Evolutionary conservation across 1,284 basidiomycete genomes (phyloP).

Genomic region (Ustilago loliicola): DNA sequence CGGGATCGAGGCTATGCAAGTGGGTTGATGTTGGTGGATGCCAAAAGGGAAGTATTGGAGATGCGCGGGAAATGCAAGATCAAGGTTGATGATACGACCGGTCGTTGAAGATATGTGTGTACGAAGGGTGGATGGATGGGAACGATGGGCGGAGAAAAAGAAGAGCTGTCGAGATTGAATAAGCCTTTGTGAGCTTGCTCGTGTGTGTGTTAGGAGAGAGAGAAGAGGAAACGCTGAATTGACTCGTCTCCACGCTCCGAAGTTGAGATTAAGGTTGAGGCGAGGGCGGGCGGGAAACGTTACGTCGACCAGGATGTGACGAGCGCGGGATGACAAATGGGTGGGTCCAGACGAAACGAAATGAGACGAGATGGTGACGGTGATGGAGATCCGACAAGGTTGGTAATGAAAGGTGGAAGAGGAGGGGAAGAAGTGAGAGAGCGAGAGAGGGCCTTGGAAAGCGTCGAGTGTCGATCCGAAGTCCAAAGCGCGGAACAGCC

Average conservation of each 20-base stretch:
- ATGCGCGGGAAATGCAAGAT: neutral
- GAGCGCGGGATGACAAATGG: neutral
- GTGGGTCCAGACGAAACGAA: neutral
- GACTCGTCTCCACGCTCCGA: conserved; percentile 6
- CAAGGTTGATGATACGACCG: conserved; percentile 6
- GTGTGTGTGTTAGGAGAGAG: neutral
- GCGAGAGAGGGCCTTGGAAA: neutral
- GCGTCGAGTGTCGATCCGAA: conserved; percentile 10
- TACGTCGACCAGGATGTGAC: conserved; percentile 10
- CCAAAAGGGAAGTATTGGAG: neutral
- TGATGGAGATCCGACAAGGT: conserved; percentile 19
- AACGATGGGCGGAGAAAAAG: neutral
- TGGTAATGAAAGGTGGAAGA: neutral
- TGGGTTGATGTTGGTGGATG: neutral
- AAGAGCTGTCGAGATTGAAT: neutral
- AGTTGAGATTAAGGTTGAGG: neutral
- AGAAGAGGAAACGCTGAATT: neutral
- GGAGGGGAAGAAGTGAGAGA: neutral
- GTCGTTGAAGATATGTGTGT: neutral
- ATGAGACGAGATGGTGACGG: neutral
- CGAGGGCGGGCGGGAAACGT: conserved; percentile 1
- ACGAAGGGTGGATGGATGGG: neutral
- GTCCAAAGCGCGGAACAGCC: conserved; percentile 3
- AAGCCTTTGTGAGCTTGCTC: neutral
- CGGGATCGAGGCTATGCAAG: neutral